phyloP scores from a whole-genome alignment of 108 stramenopile genomes.

The Nitzschia sp. region DNA sequence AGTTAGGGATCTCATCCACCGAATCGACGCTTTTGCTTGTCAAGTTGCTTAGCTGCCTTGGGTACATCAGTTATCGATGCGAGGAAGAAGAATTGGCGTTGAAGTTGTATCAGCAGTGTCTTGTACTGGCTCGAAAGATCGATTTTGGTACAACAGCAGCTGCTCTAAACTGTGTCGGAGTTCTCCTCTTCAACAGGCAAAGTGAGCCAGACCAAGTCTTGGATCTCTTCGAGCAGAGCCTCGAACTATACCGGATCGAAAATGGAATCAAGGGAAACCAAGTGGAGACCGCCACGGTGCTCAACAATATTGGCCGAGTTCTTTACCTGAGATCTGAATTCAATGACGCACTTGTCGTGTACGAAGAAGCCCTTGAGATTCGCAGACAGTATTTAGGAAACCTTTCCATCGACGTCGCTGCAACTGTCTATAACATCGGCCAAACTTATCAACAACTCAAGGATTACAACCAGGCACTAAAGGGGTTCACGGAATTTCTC shows the following conservation, averaged over 20 bases:
- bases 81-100: conserved; percentile 41
- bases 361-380: conserved; percentile 48
- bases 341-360: conserved; percentile 44
- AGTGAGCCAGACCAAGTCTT: conserved; percentile 33
- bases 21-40: not conserved
- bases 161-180: conserved; percentile 46
- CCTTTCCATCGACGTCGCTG: conserved; percentile 59
- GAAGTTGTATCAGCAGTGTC: conserved; percentile 29
- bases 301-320: conserved; percentile 71
- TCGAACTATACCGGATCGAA: conserved; percentile 34
- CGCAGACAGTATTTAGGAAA: conserved; percentile 44
- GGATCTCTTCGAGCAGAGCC: conserved; percentile 36
- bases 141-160: conserved; percentile 8
- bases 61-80: conserved; percentile 39
- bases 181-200: conserved; percentile 28
- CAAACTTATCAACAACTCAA: conserved; percentile 63
- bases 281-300: conserved; percentile 50
- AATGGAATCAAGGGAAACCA: conserved; percentile 28
- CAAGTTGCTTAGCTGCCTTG: conserved; percentile 32
- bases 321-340: conserved; percentile 56
- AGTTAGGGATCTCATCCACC: not conserved
- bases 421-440: conserved; percentile 70
- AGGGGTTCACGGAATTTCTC: conserved; percentile 53
- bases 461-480: conserved; percentile 44
- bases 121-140: not conserved